Percentiles rank a stretch among this genome's conserved stretches.
Evolutionary conservation across 2,329 filamentous ascomycete species (phyloP).

Genomic region (Diplodia scrobiculata): DNA sequence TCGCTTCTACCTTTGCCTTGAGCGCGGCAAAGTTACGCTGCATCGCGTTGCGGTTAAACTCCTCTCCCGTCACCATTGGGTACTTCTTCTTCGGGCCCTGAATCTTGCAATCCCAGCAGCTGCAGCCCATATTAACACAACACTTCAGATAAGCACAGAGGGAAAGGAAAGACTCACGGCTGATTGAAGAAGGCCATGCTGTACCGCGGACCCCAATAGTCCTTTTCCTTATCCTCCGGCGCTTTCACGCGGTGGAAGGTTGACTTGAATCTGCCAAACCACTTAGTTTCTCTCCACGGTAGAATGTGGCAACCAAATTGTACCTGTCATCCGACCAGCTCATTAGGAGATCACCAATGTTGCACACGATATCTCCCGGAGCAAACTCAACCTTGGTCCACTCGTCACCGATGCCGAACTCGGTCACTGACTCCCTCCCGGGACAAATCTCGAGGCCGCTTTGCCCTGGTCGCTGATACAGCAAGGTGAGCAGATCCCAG

Average conservation of each 20-base stretch:
- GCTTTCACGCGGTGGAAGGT: constrained; percentile 67
- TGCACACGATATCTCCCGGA: constrained; percentile 62
- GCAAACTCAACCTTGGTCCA: constrained; percentile 66
- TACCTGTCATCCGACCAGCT: constrained; percentile 62
- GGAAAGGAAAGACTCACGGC: constrained; percentile 40
- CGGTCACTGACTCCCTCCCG: constrained; percentile 61
- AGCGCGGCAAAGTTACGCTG: constrained; percentile 58
- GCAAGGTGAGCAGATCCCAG: constrained; percentile 63
- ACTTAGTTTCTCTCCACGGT: too few relatives aligned
- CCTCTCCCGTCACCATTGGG: constrained; percentile 59
- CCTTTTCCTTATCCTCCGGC: constrained; percentile 53
- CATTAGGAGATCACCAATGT: constrained; percentile 68
- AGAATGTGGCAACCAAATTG: not conserved
- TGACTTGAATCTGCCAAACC: constrained; percentile 59
- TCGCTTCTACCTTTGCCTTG: constrained; percentile 47
- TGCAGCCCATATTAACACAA: not conserved
- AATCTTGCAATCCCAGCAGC: constrained; percentile 56
- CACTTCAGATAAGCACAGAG: constrained; percentile 32
- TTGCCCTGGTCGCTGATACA: constrained; percentile 64
- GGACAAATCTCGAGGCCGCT: constrained; percentile 66
- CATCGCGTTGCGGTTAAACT: constrained; percentile 63
- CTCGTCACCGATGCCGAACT: constrained; percentile 60
- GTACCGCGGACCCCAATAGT: constrained; percentile 63
- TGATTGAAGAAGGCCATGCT: constrained; percentile 70
- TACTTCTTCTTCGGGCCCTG: constrained; percentile 66